Conservation (phyloP, 2,329 filamentous ascomycete species). For the Colletotrichum liriopes region DNA sequence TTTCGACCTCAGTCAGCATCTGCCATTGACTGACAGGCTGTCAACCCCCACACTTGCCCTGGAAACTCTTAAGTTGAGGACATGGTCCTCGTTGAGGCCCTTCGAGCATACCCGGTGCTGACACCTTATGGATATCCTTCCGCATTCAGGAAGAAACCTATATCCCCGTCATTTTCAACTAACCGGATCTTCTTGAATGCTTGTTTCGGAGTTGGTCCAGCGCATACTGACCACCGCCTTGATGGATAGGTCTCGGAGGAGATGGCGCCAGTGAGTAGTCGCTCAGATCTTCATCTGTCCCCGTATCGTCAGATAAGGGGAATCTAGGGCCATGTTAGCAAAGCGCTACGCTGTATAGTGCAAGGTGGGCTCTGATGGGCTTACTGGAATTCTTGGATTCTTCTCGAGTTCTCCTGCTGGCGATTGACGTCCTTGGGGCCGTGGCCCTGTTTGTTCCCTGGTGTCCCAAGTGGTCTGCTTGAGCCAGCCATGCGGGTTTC, state of each 20-base stretch:
- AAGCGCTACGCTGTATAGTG: no score
- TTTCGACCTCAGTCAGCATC: neutral
- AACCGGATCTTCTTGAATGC: neutral
- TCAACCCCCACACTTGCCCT: neutral
- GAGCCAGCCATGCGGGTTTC: neutral
- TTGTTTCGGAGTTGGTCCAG: conserved; percentile 21
- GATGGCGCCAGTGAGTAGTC: conserved; percentile 28
- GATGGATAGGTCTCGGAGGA: conserved; percentile 38
- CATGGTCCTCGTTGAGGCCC: neutral
- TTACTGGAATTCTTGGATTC: conserved; percentile 14
- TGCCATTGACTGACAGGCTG: neutral
- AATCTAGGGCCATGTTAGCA: conserved; percentile 1
- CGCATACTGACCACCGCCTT: conserved; percentile 38
- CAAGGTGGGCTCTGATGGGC: neutral
- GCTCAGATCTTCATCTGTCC: neutral
- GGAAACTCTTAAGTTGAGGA: neutral
- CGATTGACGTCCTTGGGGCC: neutral
- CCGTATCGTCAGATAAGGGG: neutral
- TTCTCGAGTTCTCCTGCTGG: conserved; percentile 1
- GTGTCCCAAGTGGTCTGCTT: neutral
- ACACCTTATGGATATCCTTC: neutral
- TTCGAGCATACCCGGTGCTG: neutral
- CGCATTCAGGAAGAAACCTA: no score
- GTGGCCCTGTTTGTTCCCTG: neutral
- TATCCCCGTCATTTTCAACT: neutral